Base-by-base conservation (phyloP, 495 filamentous ascomycete species). In the Neurospora sp. region DNA sequence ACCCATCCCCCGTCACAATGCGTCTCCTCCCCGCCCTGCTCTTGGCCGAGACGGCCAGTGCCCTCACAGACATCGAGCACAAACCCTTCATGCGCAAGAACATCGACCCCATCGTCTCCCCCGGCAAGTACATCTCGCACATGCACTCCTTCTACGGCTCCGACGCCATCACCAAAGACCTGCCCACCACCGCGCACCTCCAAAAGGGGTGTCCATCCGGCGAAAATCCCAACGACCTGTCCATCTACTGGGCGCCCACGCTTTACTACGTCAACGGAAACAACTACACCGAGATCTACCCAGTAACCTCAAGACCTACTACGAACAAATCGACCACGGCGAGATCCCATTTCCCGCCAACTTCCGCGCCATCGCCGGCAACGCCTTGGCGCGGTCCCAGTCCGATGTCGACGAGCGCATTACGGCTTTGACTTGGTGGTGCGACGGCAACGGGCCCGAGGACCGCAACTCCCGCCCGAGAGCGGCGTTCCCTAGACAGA, bases 241-340 rank as follows among this genome's bases (percentile, higher is more conserved):
- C 77, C 39, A 74, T 81, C 35, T 80, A 82, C 72, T 82, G 79
- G 80, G 78, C 79, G 7, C 79, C 81, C 20, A 81, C 79, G 6
- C 75, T 82, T 2, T 82, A 82, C 75, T 79, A 82, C 72, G 79
- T 82, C 44, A 76, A 79, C 72, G 78, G 78, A 8, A 73, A 79
- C 72, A 81, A 71, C 68, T 81, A 82, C 73, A 81, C 79, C n/a
- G 81, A 82, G 71, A 78, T 82, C 76, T 79, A 82, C 73, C 79
- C 79, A 0, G 76, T 74, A n/a, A 82, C 78, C 9, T 82, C 75
- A 82, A 78, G 74, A 82, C 81, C 10, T 81, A 81, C 73, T 82
- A 82, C 71, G 92, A 94, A 78, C 91, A 93, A 85, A 93, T 94
- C 74, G 90, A 92, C 78, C 92, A 92, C 82, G 92, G 91, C 80